A percentile compares a stretch with the other conserved stretches of the same genome.
These are phyloP conservation scores for Pythium utonaiense DNA, from an alignment of 352 stramenopile genomes.

Conservation along the genomic window DNA sequence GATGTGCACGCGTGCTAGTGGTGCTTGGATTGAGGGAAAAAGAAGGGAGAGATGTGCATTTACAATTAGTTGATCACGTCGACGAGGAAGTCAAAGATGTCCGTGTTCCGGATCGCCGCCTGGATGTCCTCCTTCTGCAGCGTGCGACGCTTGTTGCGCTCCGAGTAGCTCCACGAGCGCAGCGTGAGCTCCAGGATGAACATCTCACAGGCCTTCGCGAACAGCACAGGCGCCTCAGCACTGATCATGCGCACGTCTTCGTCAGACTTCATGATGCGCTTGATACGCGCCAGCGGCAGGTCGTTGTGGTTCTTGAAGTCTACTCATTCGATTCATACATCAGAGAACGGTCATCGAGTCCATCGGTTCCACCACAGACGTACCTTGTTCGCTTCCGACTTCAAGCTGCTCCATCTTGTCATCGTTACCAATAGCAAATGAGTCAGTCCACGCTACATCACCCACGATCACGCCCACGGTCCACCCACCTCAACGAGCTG, in stretches of 20 bases:
- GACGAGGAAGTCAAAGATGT: conserved; percentile 99
- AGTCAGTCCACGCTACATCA: too few relatives aligned
- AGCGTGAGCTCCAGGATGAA: conserved; percentile 99
- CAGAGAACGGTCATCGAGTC: not conserved
- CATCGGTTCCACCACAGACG: not conserved
- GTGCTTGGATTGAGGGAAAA: too few relatives aligned
- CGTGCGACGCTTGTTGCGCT: conserved; percentile 90
- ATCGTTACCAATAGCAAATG: too few relatives aligned
- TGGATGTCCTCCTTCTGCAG: conserved; percentile 99
- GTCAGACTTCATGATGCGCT: conserved; percentile 99
- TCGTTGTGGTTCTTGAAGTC: conserved; percentile 99
- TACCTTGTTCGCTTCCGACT: conserved; percentile 92
- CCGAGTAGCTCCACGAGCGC: conserved; percentile 87
- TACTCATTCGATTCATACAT: conserved; percentile 11
- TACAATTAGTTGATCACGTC: conserved; percentile 88
- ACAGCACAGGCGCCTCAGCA: conserved; percentile 96
- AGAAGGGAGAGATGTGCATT: not conserved
- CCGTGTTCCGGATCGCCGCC: conserved; percentile 96
- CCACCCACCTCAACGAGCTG: conserved; percentile 76
- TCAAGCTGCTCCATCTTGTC: conserved; percentile 92
- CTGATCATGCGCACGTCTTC: conserved; percentile 98
- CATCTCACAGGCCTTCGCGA: conserved; percentile 99
- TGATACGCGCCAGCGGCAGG: conserved; percentile 97
- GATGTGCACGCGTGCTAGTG: too few relatives aligned
- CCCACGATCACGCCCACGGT: too few relatives aligned